Evolutionary conservation across 495 filamentous ascomycete genomes (phyloP), one percentile per base, ranked within the genome.

Genomic region (Daldinia grandis): DNA sequence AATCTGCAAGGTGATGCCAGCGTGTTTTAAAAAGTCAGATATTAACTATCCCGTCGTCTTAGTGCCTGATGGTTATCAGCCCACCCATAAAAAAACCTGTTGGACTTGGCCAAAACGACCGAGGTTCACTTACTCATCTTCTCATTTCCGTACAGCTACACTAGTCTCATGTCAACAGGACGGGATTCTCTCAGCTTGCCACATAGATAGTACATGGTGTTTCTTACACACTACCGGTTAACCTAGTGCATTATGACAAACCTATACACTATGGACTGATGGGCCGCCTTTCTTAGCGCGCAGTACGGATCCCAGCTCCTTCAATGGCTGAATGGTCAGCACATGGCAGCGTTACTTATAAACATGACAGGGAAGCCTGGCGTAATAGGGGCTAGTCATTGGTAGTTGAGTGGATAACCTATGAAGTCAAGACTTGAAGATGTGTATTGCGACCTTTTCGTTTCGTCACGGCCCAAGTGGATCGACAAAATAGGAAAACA

Each of bases 401-500:
- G n/a, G 54, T 37, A 35, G 28, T 38, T 3, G 1, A 24, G 30
- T 24, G 42, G 7, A 40, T 24, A 55, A 35, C 38, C 57, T 65
- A 65, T 70, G 68, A 64, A 66, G 57, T 66, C 56, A 54, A 62
- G 15, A 31, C 49, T 47, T 8, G 35, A 30, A 50, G 28, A 59
- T 58, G 50, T 31, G 42, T 37, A 24, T 35, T 57, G 53, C 44
- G 42, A 69, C 53, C 15, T 54, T 58, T 58, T 59, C 40, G 66
- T 63, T 59, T 69, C 54, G 66, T 58, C 66, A 44, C 58, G 59
- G 58, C n/a, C 55, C 15, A 21, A 70, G 68, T 66, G 68, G 68
- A 71, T 35, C 68, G 25, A 12, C 25, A 25, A 25, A 15, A 19
- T 35, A 55, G 24, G 9, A 12, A 33, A 44, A 47, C 50, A 58